phyloP scores from a whole-genome alignment of 1,284 basidiomycete species.

The Trichosporon faecale region DNA sequence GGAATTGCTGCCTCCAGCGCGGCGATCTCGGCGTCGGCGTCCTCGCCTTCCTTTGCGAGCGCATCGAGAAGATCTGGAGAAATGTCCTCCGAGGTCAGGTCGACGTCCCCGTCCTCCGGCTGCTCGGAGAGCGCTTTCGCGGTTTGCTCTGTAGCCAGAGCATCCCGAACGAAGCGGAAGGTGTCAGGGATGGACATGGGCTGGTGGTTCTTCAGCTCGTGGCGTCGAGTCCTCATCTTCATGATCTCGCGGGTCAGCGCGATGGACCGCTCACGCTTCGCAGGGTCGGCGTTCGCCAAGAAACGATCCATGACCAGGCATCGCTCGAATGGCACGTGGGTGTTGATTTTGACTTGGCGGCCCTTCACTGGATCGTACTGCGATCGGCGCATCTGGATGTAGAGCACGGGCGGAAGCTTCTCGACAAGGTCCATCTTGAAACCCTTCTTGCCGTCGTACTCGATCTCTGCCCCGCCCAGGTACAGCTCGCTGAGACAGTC shows the following conservation, averaged over 20 bases:
- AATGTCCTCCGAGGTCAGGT: neutral
- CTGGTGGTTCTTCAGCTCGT: conserved; percentile 59
- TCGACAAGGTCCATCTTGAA: conserved; percentile 84
- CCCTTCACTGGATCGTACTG: conserved; percentile 72
- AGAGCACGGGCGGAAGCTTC: conserved; percentile 81
- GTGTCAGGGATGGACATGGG: conserved; percentile 40
- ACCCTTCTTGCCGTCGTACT: conserved; percentile 80
- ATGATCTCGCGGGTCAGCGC: conserved; percentile 66
- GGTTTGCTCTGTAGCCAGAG: conserved; percentile 46
- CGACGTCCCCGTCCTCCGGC: neutral
- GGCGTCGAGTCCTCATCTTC: conserved; percentile 63
- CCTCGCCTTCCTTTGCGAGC: conserved; percentile 57
- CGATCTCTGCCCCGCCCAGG: conserved; percentile 79
- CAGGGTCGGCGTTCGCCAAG: conserved; percentile 68
- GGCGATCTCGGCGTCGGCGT: conserved; percentile 63
- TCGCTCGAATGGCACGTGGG: conserved; percentile 85
- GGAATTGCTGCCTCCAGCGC: conserved; percentile 59
- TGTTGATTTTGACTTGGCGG: conserved; percentile 92
- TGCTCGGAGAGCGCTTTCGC: conserved; percentile 9
- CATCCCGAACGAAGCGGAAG: conserved; percentile 35
- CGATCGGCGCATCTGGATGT: conserved; percentile 94
- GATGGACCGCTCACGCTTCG: conserved; percentile 68
- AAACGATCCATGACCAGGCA: conserved; percentile 89
- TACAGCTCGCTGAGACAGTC: conserved; percentile 84
- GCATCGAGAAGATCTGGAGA: conserved; percentile 34